A percentile compares a stretch with the other conserved stretches of the same genome.
phyloP scores from a whole-genome alignment of 352 stramenopile genomes.

The Globisporangium takayamanum region DNA sequence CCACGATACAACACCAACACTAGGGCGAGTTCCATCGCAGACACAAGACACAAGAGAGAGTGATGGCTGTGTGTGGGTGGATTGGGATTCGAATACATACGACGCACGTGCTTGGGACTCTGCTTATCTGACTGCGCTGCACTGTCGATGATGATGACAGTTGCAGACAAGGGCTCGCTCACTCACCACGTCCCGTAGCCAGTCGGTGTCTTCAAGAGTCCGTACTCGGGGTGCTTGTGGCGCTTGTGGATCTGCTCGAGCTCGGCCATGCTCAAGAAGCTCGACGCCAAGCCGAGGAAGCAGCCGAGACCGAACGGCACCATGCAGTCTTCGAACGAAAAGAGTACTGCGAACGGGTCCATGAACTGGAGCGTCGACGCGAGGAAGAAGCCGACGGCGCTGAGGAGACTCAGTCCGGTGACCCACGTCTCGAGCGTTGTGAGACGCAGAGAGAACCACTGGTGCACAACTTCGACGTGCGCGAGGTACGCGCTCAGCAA shows the following conservation, averaged over 20 bases:
- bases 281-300: constrained; percentile 52
- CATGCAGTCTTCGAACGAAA: constrained; percentile 67
- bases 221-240: constrained; percentile 79
- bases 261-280: constrained; percentile 66
- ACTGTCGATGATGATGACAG: background rate
- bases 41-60: no score
- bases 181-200: constrained; percentile 37
- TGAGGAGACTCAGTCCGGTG: constrained; percentile 51
- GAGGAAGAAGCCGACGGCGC: constrained; percentile 64
- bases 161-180: no score
- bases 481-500: constrained; percentile 68
- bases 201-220: constrained; percentile 40
- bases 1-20: background rate
- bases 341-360: constrained; percentile 72
- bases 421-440: constrained; percentile 52
- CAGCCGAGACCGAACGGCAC: constrained; percentile 66
- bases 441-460: constrained; percentile 75
- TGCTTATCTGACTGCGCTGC: background rate
- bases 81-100: background rate
- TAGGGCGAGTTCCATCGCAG: no score
- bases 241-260: constrained; percentile 75
- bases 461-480: constrained; percentile 79
- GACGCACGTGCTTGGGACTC: no score
- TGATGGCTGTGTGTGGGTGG: background rate
- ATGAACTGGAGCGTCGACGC: constrained; percentile 81